Conservation (phyloP, 805 yeast genomes). For the Barnettozyma vustinii region DNA sequence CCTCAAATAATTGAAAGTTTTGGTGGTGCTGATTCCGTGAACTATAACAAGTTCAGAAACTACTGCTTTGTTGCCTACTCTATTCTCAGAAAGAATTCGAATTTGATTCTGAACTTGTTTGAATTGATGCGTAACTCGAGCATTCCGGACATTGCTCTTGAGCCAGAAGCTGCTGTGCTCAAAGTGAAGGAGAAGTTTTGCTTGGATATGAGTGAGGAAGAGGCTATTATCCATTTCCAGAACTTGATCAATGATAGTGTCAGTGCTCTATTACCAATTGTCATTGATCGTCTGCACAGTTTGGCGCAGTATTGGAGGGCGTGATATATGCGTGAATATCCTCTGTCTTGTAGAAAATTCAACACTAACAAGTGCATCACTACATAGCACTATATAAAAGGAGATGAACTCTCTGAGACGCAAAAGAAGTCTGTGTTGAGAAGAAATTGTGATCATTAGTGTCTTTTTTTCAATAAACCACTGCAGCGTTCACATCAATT, state of each 20-base stretch:
- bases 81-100: slow-evolving; percentile 83
- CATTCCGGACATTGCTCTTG: slow-evolving; percentile 83
- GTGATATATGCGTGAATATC: not conserved
- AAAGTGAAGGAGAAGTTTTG: slow-evolving; percentile 94
- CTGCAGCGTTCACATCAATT: no score
- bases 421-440: no score
- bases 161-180: slow-evolving; percentile 79
- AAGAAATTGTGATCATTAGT: no score
- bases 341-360: not conserved
- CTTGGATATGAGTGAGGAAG: slow-evolving; percentile 90
- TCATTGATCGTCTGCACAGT: slow-evolving; percentile 90
- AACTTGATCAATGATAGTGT: slow-evolving; percentile 91
- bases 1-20: slow-evolving; percentile 96
- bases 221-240: slow-evolving; percentile 92
- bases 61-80: slow-evolving; percentile 94
- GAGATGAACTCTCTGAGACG: no score
- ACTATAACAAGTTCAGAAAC: slow-evolving; percentile 80
- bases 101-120: slow-evolving; percentile 82
- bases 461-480: no score
- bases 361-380: no score
- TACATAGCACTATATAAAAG: no score
- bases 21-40: slow-evolving; percentile 88
- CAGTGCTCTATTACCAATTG: slow-evolving; percentile 88
- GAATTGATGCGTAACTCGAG: slow-evolving; percentile 92
- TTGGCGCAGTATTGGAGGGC: slow-evolving; percentile 98